Conservation (phyloP, 2,329 filamentous ascomycete genomes). For the Nakataea oryzae region DNA sequence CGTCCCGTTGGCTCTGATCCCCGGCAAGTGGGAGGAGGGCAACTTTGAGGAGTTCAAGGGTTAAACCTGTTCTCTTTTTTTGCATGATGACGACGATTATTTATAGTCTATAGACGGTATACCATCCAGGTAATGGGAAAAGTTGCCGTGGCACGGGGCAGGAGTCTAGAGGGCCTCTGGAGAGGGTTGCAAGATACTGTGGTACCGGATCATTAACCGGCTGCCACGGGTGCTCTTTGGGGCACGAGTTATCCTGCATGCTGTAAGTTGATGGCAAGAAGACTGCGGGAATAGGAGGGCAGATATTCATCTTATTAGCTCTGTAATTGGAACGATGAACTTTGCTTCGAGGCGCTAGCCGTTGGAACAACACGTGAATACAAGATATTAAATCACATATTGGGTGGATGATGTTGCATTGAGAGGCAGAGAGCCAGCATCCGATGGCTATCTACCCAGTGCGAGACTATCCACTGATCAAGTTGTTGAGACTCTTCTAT, state of each 20-base stretch:
- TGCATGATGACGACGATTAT: not conserved
- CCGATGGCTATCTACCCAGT: no score
- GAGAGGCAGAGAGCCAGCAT: no score
- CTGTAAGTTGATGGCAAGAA: not conserved
- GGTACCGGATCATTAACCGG: not conserved
- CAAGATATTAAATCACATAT: no score
- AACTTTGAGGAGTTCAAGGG: constrained; percentile 50
- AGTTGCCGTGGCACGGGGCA: not conserved
- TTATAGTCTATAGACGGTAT: not conserved
- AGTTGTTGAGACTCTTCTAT: no score
- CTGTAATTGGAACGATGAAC: constrained; percentile 1
- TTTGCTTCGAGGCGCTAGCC: no score
- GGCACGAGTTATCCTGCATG: not conserved
- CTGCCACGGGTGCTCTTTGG: not conserved
- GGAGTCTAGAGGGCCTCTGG: not conserved
- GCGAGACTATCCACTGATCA: no score
- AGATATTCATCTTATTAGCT: not conserved
- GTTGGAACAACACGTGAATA: no score
- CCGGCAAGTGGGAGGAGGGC: constrained; percentile 53
- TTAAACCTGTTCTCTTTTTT: constrained; percentile 22
- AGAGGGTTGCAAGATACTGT: not conserved
- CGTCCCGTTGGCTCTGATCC: constrained; percentile 77
- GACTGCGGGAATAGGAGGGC: not conserved
- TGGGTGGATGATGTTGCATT: no score
- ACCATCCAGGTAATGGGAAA: not conserved